Evolutionary conservation across 352 stramenopile genomes (phyloP).

Genomic region (Discostella stelligera): DNA sequence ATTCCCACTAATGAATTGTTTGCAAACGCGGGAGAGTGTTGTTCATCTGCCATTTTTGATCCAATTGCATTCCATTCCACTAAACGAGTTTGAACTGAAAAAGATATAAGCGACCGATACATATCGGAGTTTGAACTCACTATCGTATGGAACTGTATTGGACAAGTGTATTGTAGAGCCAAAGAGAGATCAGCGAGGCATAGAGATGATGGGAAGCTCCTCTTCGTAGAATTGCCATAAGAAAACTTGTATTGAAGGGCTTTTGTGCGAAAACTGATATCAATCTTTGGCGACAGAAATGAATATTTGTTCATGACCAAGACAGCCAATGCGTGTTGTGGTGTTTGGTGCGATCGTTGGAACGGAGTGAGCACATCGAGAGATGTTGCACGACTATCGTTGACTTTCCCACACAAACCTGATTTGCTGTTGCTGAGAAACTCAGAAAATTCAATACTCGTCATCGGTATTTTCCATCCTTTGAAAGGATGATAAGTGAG

Average conservation of each 20-base stretch:
- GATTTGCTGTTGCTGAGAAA: slow-evolving; percentile 27
- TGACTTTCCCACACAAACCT: slow-evolving; percentile 18
- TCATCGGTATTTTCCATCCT: slow-evolving; percentile 36
- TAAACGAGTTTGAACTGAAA: slow-evolving; percentile 11
- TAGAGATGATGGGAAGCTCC: slow-evolving; percentile 13
- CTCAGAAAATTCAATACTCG: slow-evolving; percentile 23
- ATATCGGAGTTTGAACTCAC: neutral
- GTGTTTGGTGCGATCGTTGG: slow-evolving; percentile 23
- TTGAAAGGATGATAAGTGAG: neutral
- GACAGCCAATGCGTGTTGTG: slow-evolving; percentile 19
- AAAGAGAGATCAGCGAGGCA: slow-evolving; percentile 8
- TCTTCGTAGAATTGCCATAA: slow-evolving; percentile 5
- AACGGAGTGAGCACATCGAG: slow-evolving; percentile 24
- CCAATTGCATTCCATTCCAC: slow-evolving; percentile 30
- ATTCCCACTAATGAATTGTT: slow-evolving; percentile 33
- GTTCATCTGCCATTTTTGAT: slow-evolving; percentile 10
- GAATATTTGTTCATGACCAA: slow-evolving; percentile 30
- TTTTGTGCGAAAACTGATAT: slow-evolving; percentile 3
- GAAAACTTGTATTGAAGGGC: slow-evolving; percentile 29
- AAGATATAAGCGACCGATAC: slow-evolving; percentile 16
- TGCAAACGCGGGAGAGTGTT: slow-evolving; percentile 7
- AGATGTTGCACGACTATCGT: slow-evolving; percentile 4
- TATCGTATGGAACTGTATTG: slow-evolving; percentile 13
- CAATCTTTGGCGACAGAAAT: slow-evolving; percentile 23
- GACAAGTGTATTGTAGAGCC: slow-evolving; percentile 10